Evolutionary conservation across 2,329 filamentous ascomycete species (phyloP).

Genomic region (Macroventuria anomochaeta): DNA sequence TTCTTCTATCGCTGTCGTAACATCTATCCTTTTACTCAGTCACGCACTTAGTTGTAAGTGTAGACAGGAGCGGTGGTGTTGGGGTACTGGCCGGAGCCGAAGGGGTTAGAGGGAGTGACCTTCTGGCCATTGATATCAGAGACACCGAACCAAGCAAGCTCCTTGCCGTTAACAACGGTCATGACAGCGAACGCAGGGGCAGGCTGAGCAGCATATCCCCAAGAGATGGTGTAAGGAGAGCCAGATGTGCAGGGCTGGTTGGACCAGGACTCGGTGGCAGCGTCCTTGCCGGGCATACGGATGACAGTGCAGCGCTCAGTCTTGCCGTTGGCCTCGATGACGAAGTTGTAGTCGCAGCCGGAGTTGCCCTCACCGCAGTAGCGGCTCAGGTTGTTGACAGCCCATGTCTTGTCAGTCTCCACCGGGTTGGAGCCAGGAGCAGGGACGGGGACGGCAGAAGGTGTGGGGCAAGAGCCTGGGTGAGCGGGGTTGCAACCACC

Average conservation of each 20-base stretch:
- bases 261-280: constrained; percentile 22
- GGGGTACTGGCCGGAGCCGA: constrained; percentile 20
- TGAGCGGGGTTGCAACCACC: constrained; percentile 12
- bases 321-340: constrained; percentile 16
- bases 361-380: constrained; percentile 24
- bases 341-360: constrained; percentile 28
- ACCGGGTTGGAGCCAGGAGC: constrained; percentile 13
- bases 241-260: constrained; percentile 19
- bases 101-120: constrained; percentile 19
- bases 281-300: constrained; percentile 22
- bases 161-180: constrained; percentile 19
- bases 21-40: not conserved
- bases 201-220: constrained; percentile 21
- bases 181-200: constrained; percentile 21
- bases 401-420: constrained; percentile 22
- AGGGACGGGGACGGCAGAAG: too few relatives aligned
- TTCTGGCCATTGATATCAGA: constrained; percentile 22
- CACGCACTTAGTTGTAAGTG: constrained; percentile 13
- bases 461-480: constrained; percentile 6
- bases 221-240: constrained; percentile 19
- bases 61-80: constrained; percentile 17
- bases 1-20: not conserved
- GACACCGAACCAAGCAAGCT: constrained; percentile 26
- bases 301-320: constrained; percentile 23
- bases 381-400: constrained; percentile 18